Base-by-base conservation (phyloP, 805 yeast genomes). In the Cyberlindnera galapagoensis region DNA sequence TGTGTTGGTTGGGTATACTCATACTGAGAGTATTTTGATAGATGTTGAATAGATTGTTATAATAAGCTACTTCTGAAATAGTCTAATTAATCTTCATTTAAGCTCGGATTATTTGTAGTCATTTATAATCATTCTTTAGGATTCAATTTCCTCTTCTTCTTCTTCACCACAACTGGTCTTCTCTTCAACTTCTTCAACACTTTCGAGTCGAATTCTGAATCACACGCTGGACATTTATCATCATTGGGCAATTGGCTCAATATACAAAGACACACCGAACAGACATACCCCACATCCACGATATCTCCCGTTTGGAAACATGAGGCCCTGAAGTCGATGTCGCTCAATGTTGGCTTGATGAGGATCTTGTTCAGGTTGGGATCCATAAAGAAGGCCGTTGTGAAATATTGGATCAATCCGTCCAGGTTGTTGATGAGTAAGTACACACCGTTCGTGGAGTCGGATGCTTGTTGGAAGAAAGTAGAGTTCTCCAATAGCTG, bases 391-490 rank as follows among this genome's bases (percentile, higher is more conserved):
- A 82, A 77, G 2, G 95, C 92, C 4, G 94, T 80, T 4, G 76
- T 54, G 21, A 92, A 64, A 44, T 85, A 84, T 52, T 90, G 97
- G 3, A 88, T 73, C 26, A 92, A 60, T 0, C 96, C 97, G 26
- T 64, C 60, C 1, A 90, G 81, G 35, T 78, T 71, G 3, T 67
- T 68, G 15, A 90, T 69, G 26, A 65, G 65, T 36, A 90, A 63
- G 52, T 90, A 92, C 2, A 87, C 77, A 4, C 99, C 99, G 44
- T 79, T 74, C 0, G 98, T 90, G 7, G 95, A 86, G 59, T 92
- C 98, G 0, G 94, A 74, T 0, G 97, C 96, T 53, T 92, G 98
- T 53, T 92, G 97, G 39, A 92, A 61, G 52, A 87, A 90, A 3
- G 94, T 82, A 1, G 94, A 77, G 40, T 74, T 74, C 3, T 56